phyloP scores from a whole-genome alignment of 2,329 filamentous ascomycete species.

The Penicillium sp. region DNA sequence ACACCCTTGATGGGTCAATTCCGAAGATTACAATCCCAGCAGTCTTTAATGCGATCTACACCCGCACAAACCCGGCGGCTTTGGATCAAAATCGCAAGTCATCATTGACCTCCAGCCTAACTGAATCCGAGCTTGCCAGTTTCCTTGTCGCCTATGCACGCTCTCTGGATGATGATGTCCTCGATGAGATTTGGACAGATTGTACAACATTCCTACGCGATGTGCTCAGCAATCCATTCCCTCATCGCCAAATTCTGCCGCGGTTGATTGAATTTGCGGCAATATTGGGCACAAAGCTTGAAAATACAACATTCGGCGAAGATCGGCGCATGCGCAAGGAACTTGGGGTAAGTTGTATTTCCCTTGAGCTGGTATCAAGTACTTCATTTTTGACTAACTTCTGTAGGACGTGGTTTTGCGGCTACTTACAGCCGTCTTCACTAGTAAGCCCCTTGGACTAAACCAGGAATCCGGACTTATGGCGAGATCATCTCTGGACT shows the following conservation, averaged over 20 bases:
- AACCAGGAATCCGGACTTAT: constrained; percentile 58
- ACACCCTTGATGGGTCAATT: constrained; percentile 86
- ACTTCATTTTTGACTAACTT: constrained; percentile 25
- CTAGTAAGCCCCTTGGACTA: constrained; percentile 78
- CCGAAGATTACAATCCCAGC: constrained; percentile 91
- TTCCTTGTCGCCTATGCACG: constrained; percentile 90
- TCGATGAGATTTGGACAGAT: constrained; percentile 97
- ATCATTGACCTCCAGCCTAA: constrained; percentile 81
- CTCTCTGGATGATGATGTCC: constrained; percentile 91
- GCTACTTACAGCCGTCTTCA: constrained; percentile 90
- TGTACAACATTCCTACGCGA: constrained; percentile 90
- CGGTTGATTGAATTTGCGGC: constrained; percentile 85
- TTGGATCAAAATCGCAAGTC: constrained; percentile 81
- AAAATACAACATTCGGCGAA: constrained; percentile 97
- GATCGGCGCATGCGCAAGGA: constrained; percentile 90
- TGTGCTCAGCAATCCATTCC: constrained; percentile 88
- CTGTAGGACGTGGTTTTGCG: constrained; percentile 81
- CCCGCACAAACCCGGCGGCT: constrained; percentile 81
- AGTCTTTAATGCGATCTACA: constrained; percentile 95
- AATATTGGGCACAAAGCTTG: constrained; percentile 89
- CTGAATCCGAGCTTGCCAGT: constrained; percentile 79
- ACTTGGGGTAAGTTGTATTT: constrained; percentile 68
- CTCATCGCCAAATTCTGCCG: constrained; percentile 87
- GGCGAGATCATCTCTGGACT: constrained; percentile 47
- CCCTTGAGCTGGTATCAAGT: background rate